Evolutionary conservation across 306 rosid species (phyloP), one percentile per base, ranked within the genome.

Genomic region (Pyrus betulifolia): DNA sequence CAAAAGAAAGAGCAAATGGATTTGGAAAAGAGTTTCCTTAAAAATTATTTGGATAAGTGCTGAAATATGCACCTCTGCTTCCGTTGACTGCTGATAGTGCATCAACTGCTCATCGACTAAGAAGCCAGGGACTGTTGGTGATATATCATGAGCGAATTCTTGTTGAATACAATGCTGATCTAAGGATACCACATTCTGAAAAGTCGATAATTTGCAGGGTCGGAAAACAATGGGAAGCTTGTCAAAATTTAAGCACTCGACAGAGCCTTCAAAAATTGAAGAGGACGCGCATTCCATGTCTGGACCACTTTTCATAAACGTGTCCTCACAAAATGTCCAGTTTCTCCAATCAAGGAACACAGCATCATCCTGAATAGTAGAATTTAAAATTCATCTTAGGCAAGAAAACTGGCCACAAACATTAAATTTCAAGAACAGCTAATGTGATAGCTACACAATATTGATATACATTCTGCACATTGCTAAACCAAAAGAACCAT

Each of bases 161-260:
- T 81, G 76, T 72, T 78, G 82, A 23, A 69, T 72, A 79, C 46
- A 65, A 80, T 64, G 45, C 61, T 78, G 86, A 78, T 86, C 83
- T 69, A 84, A 69, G 78, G 82, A 77, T 58, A 52, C 77, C 30
- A 40, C 67, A 54, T 70, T 83, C 73, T 75, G 80, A 74, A 69
- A 59, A 65, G 31, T 65, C 58, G 83, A 80, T 79, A 79, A 25
- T 40, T 59, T 61, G 12, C 80, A 79, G 44, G 75, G 71, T 54
- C 71, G 33, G 25, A 71, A 76, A 76, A 75, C 60, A 72, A 79
- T 42, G 18, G 70, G 78, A 70, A 86, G 82, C 80, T 83, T 82
- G 62, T 88, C 88, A 76, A 92, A 81, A 83, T 73, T 86, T 75
- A 90, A 84, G 84, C 88, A 78, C 85, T 86, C 90, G 74, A 76